These are phyloP conservation scores for Hypoxylon sp. DNA, from an alignment of 2,329 filamentous ascomycete genomes.

Conservation along the genomic window DNA sequence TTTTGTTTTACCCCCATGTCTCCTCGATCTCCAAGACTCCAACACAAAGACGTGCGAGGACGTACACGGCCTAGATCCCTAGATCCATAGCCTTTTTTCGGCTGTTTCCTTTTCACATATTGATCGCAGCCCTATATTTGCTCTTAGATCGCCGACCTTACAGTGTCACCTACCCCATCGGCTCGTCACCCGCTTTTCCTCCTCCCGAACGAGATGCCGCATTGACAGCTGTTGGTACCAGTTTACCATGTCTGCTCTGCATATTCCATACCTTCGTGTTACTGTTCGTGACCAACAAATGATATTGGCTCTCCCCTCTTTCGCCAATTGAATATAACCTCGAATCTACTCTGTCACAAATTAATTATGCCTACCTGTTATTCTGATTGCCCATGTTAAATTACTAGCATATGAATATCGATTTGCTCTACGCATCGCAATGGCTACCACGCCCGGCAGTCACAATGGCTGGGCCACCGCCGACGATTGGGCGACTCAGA, in stretches of 20 bases:
- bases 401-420: too few relatives aligned
- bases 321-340: conserved; percentile 4
- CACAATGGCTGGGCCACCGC: conserved; percentile 42
- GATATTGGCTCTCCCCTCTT: neutral
- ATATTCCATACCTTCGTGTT: conserved; percentile 4
- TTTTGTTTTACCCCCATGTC: neutral
- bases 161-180: conserved; percentile 24
- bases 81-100: neutral
- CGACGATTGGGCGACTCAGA: conserved; percentile 41
- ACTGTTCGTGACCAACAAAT: conserved; percentile 6
- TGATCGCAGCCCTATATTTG: conserved; percentile 2
- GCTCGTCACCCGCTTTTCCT: too few relatives aligned
- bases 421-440: conserved; percentile 22
- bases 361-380: neutral
- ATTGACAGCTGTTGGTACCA: conserved; percentile 8
- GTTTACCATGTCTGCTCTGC: too few relatives aligned
- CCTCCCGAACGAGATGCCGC: conserved; percentile 8
- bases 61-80: too few relatives aligned
- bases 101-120: conserved; percentile 9
- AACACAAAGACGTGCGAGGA: too few relatives aligned
- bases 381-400: too few relatives aligned
- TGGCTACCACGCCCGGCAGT: conserved; percentile 36
- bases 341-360: conserved; percentile 5
- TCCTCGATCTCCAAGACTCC: too few relatives aligned
- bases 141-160: conserved; percentile 8